Evolutionary conservation across 495 filamentous ascomycete species (phyloP).

Genomic region (Aspergillus wentii): DNA sequence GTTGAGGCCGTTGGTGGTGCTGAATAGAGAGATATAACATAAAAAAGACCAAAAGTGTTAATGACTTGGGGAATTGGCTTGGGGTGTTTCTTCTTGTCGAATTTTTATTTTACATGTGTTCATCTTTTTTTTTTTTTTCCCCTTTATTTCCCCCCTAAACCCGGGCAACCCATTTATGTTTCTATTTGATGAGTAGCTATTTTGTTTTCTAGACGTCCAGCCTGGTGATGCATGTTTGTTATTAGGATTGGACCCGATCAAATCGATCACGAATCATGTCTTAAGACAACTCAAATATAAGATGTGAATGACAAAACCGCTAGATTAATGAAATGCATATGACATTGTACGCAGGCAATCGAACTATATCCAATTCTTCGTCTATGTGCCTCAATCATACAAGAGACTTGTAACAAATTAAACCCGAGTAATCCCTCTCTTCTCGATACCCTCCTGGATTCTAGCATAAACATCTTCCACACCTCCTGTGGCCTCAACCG

Average conservation of each 20-base stretch:
- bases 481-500: slow-evolving; percentile 59
- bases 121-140: not conserved
- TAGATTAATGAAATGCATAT: no score
- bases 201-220: slow-evolving; percentile 13
- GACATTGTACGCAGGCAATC: no score
- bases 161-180: no score
- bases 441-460: slow-evolving; percentile 53
- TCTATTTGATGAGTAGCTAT: no score
- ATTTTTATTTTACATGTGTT: not conserved
- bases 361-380: no score
- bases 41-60: not conserved
- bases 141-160: no score
- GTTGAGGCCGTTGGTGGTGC: slow-evolving; percentile 24
- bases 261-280: slow-evolving; percentile 38
- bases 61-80: not conserved
- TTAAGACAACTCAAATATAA: slow-evolving; percentile 11
- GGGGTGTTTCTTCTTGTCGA: not conserved
- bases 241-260: slow-evolving; percentile 14
- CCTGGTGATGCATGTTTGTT: slow-evolving; percentile 6
- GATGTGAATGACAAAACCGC: no score
- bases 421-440: slow-evolving; percentile 36
- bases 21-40: slow-evolving; percentile 19
- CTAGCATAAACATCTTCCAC: slow-evolving; percentile 72
- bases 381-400: no score
- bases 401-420: slow-evolving; percentile 9